These are phyloP conservation scores for Telopea speciosissima DNA, from an alignment of 177 flowering plant species.

Conservation along the genomic window DNA sequence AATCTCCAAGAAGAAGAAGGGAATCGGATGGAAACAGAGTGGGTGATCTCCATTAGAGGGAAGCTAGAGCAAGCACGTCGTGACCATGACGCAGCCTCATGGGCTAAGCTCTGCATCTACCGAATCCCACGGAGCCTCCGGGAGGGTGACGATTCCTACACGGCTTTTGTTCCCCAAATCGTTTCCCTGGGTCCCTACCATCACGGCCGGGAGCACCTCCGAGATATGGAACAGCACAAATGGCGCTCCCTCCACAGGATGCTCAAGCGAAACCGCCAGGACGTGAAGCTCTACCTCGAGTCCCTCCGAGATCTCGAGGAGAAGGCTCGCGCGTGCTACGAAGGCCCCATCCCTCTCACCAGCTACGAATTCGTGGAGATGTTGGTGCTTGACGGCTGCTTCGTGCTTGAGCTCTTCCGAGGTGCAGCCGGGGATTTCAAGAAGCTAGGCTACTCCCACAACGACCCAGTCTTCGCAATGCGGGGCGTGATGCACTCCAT, in stretches of 20 bases:
- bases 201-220: conserved; percentile 46
- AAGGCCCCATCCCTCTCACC: conserved; percentile 39
- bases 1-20: not conserved
- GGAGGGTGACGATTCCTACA: conserved; percentile 34
- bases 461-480: conserved; percentile 77
- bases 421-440: conserved; percentile 58
- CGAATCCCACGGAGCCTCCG: conserved; percentile 47
- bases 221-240: conserved; percentile 71
- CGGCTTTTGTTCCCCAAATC: conserved; percentile 22
- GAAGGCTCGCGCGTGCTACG: conserved; percentile 60
- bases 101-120: conserved; percentile 61
- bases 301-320: conserved; percentile 59
- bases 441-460: conserved; percentile 57
- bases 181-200: conserved; percentile 87
- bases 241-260: conserved; percentile 60
- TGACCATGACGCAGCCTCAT: conserved; percentile 26
- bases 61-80: conserved; percentile 22
- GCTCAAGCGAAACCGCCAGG: conserved; percentile 50
- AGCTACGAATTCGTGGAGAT: conserved; percentile 70
- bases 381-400: conserved; percentile 79
- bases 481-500: conserved; percentile 77
- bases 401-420: conserved; percentile 67
- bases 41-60: conserved; percentile 30
- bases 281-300: conserved; percentile 44
- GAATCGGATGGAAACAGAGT: conserved; percentile 16